These are phyloP conservation scores for Perkinsela sp. DNA, from an alignment of 208 protist species.

Conservation along the genomic window DNA sequence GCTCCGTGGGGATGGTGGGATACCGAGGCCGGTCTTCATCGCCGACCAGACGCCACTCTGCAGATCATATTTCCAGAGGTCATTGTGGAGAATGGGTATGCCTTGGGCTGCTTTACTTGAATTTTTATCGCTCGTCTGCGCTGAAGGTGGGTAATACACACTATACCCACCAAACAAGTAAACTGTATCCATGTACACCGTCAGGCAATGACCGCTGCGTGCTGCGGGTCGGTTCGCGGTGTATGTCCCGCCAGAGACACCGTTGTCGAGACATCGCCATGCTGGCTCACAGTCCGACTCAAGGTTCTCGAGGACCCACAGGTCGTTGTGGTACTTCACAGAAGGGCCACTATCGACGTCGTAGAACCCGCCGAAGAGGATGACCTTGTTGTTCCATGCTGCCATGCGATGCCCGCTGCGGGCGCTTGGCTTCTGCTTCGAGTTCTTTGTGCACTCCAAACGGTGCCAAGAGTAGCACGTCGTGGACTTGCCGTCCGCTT, in stretches of 20 bases:
- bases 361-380: slow-evolving; percentile 72
- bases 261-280: slow-evolving; percentile 20
- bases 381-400: slow-evolving; percentile 40
- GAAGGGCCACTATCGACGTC: slow-evolving; percentile 32
- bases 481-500: slow-evolving; percentile 47
- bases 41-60: slow-evolving; percentile 20
- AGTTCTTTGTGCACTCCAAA: slow-evolving; percentile 8
- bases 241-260: slow-evolving; percentile 12
- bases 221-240: slow-evolving; percentile 15
- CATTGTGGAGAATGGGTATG: slow-evolving; percentile 4
- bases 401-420: slow-evolving; percentile 66
- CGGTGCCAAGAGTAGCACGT: slow-evolving; percentile 1
- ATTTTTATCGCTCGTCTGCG: not conserved
- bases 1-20: slow-evolving; percentile 42
- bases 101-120: not conserved
- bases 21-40: slow-evolving; percentile 21
- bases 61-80: slow-evolving; percentile 18
- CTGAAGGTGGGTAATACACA: not conserved
- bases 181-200: slow-evolving; percentile 40
- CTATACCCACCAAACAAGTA: slow-evolving; percentile 64
- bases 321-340: slow-evolving; percentile 55
- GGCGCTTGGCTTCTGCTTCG: slow-evolving; percentile 43
- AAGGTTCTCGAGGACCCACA: slow-evolving; percentile 43
- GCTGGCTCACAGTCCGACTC: slow-evolving; percentile 9
- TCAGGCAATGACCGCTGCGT: slow-evolving; percentile 43